Evolutionary conservation across 371 early-diverging fungal species (phyloP), one percentile per base, ranked within the genome.

Genomic region (Quaeritorhiza haematococci): DNA sequence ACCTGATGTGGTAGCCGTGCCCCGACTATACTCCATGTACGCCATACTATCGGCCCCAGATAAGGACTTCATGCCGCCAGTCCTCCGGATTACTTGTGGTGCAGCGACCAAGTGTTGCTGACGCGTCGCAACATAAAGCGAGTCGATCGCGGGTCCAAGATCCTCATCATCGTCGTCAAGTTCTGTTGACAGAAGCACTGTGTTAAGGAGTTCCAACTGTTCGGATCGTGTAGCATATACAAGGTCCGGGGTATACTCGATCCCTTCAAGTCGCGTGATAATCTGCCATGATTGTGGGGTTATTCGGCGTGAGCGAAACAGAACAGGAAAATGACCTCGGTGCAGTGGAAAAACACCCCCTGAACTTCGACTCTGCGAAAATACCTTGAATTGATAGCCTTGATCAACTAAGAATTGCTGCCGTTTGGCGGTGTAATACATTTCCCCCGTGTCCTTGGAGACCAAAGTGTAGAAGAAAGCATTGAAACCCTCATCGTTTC

Each of bases 331-430:
- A n/a, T n/a, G n/a, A n/a, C n/a, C n/a, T n/a, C n/a, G n/a, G n/a
- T n/a, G n/a, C n/a, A n/a, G n/a, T n/a, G n/a, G n/a, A n/a, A 38
- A 38, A 38, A 38, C 13, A 13, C 38, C 38, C 13, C 19, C 13
- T 13, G 38, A 38, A 38, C 13, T 13, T 38, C 38, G 19, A 38
- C 38, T 38, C 19, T 38, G 38, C 13, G 19, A 38, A 21, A 45
- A 45, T 26, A 93, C 97, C 73, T 96, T 98, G 80, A 98, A 99
- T 23, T 96, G 89, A 73, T 99, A 99, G 0, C 99, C 99, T 73
- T 99, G 99, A 74, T 99, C 99, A 45, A 99, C 90, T 69, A 99
- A 74, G 72, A 99, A 99, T 74, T 96, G 95, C 73, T 98, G 95
- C 45, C 99, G 84, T 74, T 98, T 98, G 21, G 94, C 90, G 21